Base-by-base conservation (phyloP, 1,284 basidiomycete species). In the Tilletia indica region DNA sequence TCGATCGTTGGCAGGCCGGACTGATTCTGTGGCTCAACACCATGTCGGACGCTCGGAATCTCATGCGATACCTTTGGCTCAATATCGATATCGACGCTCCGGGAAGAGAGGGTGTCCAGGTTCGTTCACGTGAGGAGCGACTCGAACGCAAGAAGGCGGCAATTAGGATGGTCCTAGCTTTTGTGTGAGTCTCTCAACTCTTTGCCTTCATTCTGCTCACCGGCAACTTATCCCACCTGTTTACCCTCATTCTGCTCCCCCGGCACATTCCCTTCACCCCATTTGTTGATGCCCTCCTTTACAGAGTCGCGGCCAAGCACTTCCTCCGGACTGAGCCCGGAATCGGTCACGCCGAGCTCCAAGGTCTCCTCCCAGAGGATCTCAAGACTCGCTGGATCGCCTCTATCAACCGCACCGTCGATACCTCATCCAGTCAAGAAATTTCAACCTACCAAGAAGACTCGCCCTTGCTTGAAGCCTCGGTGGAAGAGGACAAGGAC, bases 1-100 rank as follows among this genome's bases (percentile, higher is more conserved):
- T 31, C 61, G 78, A 92, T 78, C 89, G 91, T 56, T 92, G 89
- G 80, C 91, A 90, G 87, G 91, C 94, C 86, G 94, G 93, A 56
- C 88, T 93, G 74, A 94, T 92, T 84, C 89, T 91, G 70, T 95
- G 94, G 84, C 84, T 83, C 3, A 63, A 81, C 8, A 72, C 83
- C 31, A 78, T 82, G 49, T 76, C 79, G 4, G 84, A 89, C 86
- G 88, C 89, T 36, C 87, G 90, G 45, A 91, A 89, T 76, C 85
- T 91, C 34, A 86, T 89, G 9, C 87, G 89, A 47, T 87, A 90
- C 73, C 86, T 94, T 70, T 96, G 93, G 94, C 85, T 94, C 72
- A 89, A 91, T 76, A 90, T 91, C 70, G 87, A 79, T 58, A 25
- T 71, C 39, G 54, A 74, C 1, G 74, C 68, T 25, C 47, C 51